Conservation (phyloP, 345 rosid species). For the Carallia pectinifolia region DNA sequence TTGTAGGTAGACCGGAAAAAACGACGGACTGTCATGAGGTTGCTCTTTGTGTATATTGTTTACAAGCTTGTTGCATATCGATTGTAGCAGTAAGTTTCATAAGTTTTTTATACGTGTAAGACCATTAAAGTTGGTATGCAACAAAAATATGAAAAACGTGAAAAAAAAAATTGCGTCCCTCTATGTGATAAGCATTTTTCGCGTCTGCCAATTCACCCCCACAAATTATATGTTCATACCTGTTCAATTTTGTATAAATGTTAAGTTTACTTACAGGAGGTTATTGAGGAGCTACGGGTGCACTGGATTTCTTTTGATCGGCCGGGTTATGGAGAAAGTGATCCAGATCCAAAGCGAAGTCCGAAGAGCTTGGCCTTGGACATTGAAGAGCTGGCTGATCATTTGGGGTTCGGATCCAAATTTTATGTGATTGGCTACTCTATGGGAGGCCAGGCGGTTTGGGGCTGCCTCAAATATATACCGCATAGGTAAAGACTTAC, state of each 20-base stretch:
- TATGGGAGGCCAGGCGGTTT: slow-evolving; percentile 41
- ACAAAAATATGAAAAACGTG: too few relatives aligned
- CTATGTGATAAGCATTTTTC: too few relatives aligned
- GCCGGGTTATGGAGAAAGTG: slow-evolving; percentile 67
- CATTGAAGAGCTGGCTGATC: slow-evolving; percentile 59
- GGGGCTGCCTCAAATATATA: slow-evolving; percentile 56
- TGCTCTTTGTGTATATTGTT: too few relatives aligned
- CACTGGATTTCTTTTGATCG: slow-evolving; percentile 47
- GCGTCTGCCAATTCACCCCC: too few relatives aligned
- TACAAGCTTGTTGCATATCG: too few relatives aligned
- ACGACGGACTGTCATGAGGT: too few relatives aligned
- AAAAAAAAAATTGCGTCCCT: too few relatives aligned
- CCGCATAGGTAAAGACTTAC: slow-evolving; percentile 42
- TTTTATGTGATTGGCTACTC: slow-evolving; percentile 53
- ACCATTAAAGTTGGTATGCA: too few relatives aligned
- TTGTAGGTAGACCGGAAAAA: too few relatives aligned
- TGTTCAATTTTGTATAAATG: neutral
- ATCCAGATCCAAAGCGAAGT: slow-evolving; percentile 44
- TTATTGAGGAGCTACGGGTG: slow-evolving; percentile 41
- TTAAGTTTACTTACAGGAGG: slow-evolving; percentile 30
- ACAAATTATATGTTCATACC: too few relatives aligned
- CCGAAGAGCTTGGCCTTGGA: slow-evolving; percentile 55
- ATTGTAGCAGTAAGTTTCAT: too few relatives aligned
- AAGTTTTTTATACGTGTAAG: too few relatives aligned
- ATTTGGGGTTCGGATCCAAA: slow-evolving; percentile 39